phyloP scores from a whole-genome alignment of 1,284 basidiomycete genomes.

The Melampsora americana region DNA sequence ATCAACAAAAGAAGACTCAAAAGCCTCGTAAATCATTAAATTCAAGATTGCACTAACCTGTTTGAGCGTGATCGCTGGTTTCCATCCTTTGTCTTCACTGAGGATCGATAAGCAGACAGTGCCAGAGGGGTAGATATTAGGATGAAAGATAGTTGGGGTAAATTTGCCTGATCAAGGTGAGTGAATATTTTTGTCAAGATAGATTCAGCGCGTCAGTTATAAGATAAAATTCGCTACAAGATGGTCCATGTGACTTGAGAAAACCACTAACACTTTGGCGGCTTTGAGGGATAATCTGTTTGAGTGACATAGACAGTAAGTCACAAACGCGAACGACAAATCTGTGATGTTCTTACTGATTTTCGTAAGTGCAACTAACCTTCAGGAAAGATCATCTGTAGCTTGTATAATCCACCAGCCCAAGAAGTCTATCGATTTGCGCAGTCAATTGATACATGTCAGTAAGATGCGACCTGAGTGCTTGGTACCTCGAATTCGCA shows the following conservation, averaged over 20 bases:
- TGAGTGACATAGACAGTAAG: neutral
- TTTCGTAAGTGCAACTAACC: slow-evolving; percentile 5
- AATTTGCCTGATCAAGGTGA: slow-evolving; percentile 82
- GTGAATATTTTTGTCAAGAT: neutral
- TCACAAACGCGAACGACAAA: neutral
- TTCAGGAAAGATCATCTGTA: slow-evolving; percentile 90
- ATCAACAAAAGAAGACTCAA: neutral
- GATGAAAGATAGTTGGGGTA: slow-evolving; percentile 90
- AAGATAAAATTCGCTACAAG: no score
- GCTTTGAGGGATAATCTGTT: slow-evolving; percentile 83
- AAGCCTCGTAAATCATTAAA: neutral
- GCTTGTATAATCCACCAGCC: slow-evolving; percentile 92
- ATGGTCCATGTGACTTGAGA: neutral
- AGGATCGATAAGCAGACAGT: slow-evolving; percentile 97
- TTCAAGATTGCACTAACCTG: slow-evolving; percentile 63
- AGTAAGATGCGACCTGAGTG: neutral
- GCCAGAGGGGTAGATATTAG: slow-evolving; percentile 97
- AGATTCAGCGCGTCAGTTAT: no score
- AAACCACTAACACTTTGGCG: slow-evolving; percentile 76
- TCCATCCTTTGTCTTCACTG: slow-evolving; percentile 99
- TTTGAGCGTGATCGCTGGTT: slow-evolving; percentile 97
- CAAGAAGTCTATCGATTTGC: slow-evolving; percentile 73
- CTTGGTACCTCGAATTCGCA: neutral
- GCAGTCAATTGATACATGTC: neutral
- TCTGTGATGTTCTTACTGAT: neutral